Percentiles rank a stretch among this genome's conserved stretches.
Evolutionary conservation across 1,284 basidiomycete species (phyloP).

Genomic region (Cutaneotrichosporon cyanovorans): DNA sequence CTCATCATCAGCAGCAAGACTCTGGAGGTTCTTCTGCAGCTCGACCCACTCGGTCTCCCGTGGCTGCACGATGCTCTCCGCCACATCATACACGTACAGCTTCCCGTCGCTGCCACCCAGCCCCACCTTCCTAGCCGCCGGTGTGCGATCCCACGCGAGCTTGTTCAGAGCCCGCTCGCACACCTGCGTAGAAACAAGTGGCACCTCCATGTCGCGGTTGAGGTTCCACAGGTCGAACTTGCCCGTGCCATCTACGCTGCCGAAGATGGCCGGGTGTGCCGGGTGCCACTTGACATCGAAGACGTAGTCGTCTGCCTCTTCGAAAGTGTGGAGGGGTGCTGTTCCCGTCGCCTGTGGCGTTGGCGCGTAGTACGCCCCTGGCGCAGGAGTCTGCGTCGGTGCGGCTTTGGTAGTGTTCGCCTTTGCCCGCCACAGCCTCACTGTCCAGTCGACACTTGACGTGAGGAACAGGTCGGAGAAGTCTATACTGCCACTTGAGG

Average conservation of each 20-base stretch:
- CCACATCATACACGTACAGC: conserved; percentile 87
- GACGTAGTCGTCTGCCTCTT: conserved; percentile 96
- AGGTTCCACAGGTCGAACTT: conserved; percentile 96
- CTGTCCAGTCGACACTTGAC: conserved; percentile 88
- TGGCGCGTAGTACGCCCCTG: conserved; percentile 15
- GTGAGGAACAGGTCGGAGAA: conserved; percentile 93
- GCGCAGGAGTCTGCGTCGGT: background rate
- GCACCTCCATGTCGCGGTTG: conserved; percentile 77
- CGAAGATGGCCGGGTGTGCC: conserved; percentile 86
- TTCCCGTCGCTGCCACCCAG: conserved; percentile 86
- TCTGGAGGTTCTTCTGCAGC: conserved; percentile 65
- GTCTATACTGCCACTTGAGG: conserved; percentile 78
- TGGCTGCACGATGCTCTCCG: conserved; percentile 69
- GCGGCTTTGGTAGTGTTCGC: conserved; percentile 46
- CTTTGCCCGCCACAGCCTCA: conserved; percentile 81
- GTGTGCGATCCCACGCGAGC: conserved; percentile 83
- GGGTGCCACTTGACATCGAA: conserved; percentile 99
- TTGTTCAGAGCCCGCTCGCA: conserved; percentile 84
- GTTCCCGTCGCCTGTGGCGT: conserved; percentile 43
- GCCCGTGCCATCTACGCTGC: conserved; percentile 85
- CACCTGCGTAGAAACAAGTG: conserved; percentile 35
- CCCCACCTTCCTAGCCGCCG: conserved; percentile 63
- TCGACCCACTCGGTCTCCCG: conserved; percentile 83
- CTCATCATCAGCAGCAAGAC: conserved; percentile 10
- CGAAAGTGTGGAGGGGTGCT: conserved; percentile 77